Evolutionary conservation across 305 asterid species (phyloP).

Genomic region (Fraxinus greggii): DNA sequence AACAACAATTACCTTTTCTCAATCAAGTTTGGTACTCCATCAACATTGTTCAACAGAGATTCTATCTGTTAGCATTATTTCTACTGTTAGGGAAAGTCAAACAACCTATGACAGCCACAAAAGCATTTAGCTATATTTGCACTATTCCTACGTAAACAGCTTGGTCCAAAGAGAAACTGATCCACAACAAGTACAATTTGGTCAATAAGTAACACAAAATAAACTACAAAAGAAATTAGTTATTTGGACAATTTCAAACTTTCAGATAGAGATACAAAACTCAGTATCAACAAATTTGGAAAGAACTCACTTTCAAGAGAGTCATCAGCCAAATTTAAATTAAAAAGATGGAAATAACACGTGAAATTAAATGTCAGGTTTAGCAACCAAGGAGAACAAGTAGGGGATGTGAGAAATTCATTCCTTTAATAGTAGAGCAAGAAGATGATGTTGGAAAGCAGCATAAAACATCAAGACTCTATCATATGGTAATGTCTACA

Average conservation of each 20-base stretch:
- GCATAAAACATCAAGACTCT: neutral
- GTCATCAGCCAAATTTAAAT: neutral
- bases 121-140: neutral
- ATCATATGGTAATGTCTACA: neutral
- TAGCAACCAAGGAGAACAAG: neutral
- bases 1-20: constrained; percentile 44
- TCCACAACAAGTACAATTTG: neutral
- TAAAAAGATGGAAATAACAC: neutral
- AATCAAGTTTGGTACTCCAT: constrained; percentile 30
- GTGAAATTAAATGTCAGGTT: neutral
- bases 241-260: neutral
- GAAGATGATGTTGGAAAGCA: neutral
- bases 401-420: neutral
- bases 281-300: neutral
- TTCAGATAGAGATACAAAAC: neutral
- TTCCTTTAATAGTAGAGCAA: neutral
- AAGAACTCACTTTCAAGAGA: neutral
- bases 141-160: neutral
- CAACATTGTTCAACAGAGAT: constrained; percentile 38
- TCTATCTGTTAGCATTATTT: constrained; percentile 46
- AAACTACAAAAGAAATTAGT: too few relatives aligned
- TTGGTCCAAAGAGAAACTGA: neutral
- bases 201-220: neutral
- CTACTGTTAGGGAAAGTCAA: neutral
- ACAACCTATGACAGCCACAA: constrained; percentile 1